Evolutionary conservation across 768 basidiomycete species (phyloP), one percentile per base, ranked within the genome.

Genomic region (Candolleomyces eurysporus): DNA sequence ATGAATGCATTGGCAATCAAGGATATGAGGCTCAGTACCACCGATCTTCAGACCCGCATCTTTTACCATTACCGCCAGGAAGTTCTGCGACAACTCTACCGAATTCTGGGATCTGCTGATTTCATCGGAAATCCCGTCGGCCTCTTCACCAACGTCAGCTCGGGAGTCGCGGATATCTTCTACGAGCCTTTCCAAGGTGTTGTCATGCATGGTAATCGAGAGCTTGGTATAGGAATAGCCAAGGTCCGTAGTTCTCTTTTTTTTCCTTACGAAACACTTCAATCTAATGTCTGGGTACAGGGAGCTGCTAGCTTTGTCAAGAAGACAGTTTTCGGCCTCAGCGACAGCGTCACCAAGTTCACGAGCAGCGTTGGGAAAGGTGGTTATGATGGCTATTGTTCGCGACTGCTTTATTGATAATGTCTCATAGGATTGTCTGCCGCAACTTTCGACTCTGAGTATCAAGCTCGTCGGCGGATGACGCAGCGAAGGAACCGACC

Each of bases 291-390:
- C 31, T 8, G 45, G 16, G 21, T 39, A n/a, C 67, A 96, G 90
- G 97, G 97, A 49, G 96, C 96, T 0, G 94, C 96, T 7, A 98
- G 95, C 71, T 96, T 99, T 66, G 91, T 98, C 58, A 98, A 98
- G 80, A 99, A 99, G 78, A 97, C 96, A 0, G 92, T 98, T 7
- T 99, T 98, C 67, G 97, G 97, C 42, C 72, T 99, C 48, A 91
- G 92, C 39, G 96, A 99, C 69, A 96, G 94, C 70, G 80, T 99
- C 71, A 96, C 96, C n/a, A 98, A 98, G 74, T 90, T 99, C 69
- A 98, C 97, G 2, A 93, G 95, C 64, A 97, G 94, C 72, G 87
- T 99, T 63, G 94, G 96, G 48, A 99, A 99, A 82, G 95, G 94
- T 91, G 48, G 7, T 48, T 39, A 11, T 2, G 16, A 11, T 14